Evolutionary conservation across 2,329 filamentous ascomycete genomes (phyloP).

Genomic region (Reticulascus tulasneorum): DNA sequence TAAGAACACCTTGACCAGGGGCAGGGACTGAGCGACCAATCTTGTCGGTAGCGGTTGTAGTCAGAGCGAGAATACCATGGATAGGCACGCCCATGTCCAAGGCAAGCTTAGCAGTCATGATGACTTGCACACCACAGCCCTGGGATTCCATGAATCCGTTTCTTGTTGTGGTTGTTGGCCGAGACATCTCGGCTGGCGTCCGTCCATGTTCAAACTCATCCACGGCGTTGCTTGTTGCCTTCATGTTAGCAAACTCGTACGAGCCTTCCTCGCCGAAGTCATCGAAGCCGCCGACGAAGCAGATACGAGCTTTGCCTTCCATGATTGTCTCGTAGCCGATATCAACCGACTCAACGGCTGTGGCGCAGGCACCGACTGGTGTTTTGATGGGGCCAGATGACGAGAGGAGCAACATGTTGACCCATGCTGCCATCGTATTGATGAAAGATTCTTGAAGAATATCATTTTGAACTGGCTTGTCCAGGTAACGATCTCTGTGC

Average conservation of each 20-base stretch:
- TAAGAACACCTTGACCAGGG: constrained; percentile 93
- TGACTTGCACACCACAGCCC: constrained; percentile 95
- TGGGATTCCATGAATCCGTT: constrained; percentile 99
- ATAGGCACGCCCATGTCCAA: constrained; percentile 99
- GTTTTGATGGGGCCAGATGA: constrained; percentile 99
- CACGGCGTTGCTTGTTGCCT: constrained; percentile 95
- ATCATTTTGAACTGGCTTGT: constrained; percentile 97
- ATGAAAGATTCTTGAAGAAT: constrained; percentile 99
- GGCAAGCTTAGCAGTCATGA: constrained; percentile 95
- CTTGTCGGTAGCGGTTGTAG: constrained; percentile 96
- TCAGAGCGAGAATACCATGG: constrained; percentile 89
- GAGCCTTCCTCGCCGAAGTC: constrained; percentile 99
- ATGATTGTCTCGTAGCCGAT: constrained; percentile 98
- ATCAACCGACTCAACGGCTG: constrained; percentile 93
- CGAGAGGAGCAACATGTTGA: constrained; percentile 97
- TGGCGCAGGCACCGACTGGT: constrained; percentile 94
- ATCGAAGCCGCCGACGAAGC: constrained; percentile 97
- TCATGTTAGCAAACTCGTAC: constrained; percentile 99
- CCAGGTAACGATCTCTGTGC: constrained; percentile 96
- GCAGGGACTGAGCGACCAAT: constrained; percentile 96
- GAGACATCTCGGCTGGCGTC: constrained; percentile 95
- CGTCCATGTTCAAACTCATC: constrained; percentile 95
- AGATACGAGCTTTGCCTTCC: constrained; percentile 95
- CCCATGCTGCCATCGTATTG: constrained; percentile 99
- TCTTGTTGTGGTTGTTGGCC: constrained; percentile 92